Percentiles rank a stretch among this genome's conserved stretches.
phyloP scores from a whole-genome alignment of 176 grass and related monocot species.

The Carex myosuroides region DNA sequence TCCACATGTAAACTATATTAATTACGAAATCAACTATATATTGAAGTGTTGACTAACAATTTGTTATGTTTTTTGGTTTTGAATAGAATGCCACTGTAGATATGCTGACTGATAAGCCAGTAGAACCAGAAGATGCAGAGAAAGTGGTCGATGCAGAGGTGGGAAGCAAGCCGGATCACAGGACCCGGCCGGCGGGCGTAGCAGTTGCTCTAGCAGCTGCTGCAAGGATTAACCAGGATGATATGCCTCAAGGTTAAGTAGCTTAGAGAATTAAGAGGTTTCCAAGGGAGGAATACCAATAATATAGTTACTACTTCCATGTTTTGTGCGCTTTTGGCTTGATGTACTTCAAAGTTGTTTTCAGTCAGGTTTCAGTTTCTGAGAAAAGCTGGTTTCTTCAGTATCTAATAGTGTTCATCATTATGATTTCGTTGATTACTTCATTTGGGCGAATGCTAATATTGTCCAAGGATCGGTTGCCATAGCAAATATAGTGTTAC shows the following conservation, averaged over 20 bases:
- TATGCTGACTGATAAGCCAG: conserved; percentile 41
- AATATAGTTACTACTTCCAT: neutral
- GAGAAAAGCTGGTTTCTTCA: neutral
- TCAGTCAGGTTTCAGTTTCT: neutral
- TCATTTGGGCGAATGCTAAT: neutral
- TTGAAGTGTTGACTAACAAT: neutral
- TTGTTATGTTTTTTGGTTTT: neutral
- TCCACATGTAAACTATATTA: neutral
- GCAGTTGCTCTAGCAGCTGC: conserved; percentile 43
- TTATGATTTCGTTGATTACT: neutral
- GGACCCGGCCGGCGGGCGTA: conserved; percentile 28
- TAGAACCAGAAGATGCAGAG: conserved; percentile 42
- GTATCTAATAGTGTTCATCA: neutral
- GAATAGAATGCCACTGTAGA: conserved; percentile 39
- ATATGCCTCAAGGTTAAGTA: neutral
- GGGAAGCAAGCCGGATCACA: conserved; percentile 28
- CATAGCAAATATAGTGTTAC: neutral
- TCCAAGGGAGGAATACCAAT: no score
- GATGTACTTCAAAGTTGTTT: neutral
- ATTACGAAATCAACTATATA: neutral
- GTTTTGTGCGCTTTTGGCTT: neutral
- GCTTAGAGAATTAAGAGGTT: neutral
- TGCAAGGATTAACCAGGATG: conserved; percentile 49
- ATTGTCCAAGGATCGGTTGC: neutral
- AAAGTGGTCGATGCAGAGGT: conserved; percentile 43